Evolutionary conservation across 768 basidiomycete species (phyloP), one percentile per base, ranked within the genome.

Genomic region (Panaeolus papilionaceus): DNA sequence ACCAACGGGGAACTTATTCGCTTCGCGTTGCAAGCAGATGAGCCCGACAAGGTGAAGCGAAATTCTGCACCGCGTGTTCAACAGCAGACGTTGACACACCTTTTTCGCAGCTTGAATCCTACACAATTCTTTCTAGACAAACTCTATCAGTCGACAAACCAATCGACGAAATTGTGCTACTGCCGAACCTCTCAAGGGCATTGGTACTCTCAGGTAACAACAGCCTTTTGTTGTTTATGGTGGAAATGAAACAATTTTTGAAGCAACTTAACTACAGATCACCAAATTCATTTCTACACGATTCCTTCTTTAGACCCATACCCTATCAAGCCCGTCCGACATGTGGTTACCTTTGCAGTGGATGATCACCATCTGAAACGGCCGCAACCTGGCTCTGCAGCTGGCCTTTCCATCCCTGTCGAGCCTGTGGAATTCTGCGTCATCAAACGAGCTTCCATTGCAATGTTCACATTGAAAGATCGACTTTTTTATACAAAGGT

Each of bases 1-100:
- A 88, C 89, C 23, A 94, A 95, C 67, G 95, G 96, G 23, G 88
- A 94, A 70, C 83, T 98, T 8, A 79, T 95, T 40, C 90, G 95
- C 49, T 96, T 92, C 75, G 84, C 90, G 1, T 81, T 93, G 23
- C 90, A 91, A 71, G 84, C 83, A 2, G 88, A 87, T 70, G 82
- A 84, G 68, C 77, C 84, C 26, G 81, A 78, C 71, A 80, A 83
- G 72, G 88, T 87, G 68, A 66, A 83, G 71, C 10, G 23, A 28
- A 47, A 42, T 26, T 6, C 10, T 42, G 16, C 26, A 51, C 40
- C 51, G 40, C 44, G 28, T 62, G 6, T 28, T 42, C 66, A 20
- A 14, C 40, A 39, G 67, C 20, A 16, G 12, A 49, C 2, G 23
- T 14, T 71, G 18, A 62, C 40, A 54, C 23, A n/a, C 38, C 51